phyloP scores from a whole-genome alignment of 1,284 basidiomycete genomes.

The Cystobasidium sp. region DNA sequence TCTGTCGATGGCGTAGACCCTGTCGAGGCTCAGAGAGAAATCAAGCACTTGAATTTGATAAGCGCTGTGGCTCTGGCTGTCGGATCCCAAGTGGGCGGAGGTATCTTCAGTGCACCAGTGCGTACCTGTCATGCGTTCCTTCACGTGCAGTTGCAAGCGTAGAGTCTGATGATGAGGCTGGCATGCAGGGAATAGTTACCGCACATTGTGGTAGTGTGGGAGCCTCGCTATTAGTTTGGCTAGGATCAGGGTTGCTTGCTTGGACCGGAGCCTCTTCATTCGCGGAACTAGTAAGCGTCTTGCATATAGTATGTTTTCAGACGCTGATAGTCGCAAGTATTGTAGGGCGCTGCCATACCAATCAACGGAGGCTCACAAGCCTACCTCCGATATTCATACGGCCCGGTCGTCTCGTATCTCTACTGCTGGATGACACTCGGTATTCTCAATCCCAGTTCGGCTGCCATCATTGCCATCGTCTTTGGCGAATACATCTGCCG shows the following conservation, averaged over 20 bases:
- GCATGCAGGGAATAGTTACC: constrained; percentile 62
- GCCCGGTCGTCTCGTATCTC: constrained; percentile 80
- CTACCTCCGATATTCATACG: constrained; percentile 86
- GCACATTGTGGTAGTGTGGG: constrained; percentile 71
- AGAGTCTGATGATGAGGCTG: background rate
- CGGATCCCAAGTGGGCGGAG: constrained; percentile 85
- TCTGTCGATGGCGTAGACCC: constrained; percentile 25
- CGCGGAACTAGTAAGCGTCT: constrained; percentile 60
- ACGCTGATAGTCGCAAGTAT: constrained; percentile 57
- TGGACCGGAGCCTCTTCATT: constrained; percentile 73
- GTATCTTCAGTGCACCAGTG: constrained; percentile 90
- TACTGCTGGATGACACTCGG: constrained; percentile 90
- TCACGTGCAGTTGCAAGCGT: background rate
- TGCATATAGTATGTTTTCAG: constrained; percentile 44
- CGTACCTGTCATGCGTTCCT: constrained; percentile 59
- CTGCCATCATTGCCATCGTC: constrained; percentile 63
- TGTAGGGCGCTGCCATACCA: constrained; percentile 81
- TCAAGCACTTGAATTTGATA: constrained; percentile 40
- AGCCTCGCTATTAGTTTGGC: constrained; percentile 51
- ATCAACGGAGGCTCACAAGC: constrained; percentile 86
- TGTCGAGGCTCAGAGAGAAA: constrained; percentile 12
- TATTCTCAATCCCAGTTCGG: constrained; percentile 69
- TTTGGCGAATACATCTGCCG: constrained; percentile 81
- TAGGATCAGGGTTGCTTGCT: constrained; percentile 67
- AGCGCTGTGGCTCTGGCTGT: constrained; percentile 81